A percentile compares a stretch with the other conserved stretches of the same genome.
These are phyloP conservation scores for Saccharomycopsis microspora DNA, from an alignment of 805 yeast genomes.

Conservation along the genomic window DNA sequence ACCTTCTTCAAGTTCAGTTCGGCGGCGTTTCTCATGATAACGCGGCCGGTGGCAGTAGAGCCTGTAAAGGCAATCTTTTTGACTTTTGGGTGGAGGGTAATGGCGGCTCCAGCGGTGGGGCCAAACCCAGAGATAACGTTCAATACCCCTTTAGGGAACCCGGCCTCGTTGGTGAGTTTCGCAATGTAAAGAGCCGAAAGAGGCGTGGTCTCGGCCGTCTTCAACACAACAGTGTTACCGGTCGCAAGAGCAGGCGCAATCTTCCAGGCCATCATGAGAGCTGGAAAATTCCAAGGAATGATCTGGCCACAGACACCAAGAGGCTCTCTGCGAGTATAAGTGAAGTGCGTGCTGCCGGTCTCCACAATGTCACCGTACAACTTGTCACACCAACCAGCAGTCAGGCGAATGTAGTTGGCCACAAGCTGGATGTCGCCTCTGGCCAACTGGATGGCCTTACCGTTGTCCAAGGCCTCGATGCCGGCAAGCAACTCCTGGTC, in stretches of 20 bases:
- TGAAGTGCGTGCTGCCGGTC: constrained; percentile 63
- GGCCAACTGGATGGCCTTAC: constrained; percentile 67
- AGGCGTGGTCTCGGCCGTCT: constrained; percentile 90
- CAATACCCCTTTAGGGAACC: constrained; percentile 84
- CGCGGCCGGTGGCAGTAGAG: constrained; percentile 86
- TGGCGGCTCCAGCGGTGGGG: constrained; percentile 70
- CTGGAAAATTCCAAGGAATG: constrained; percentile 96
- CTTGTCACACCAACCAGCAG: constrained; percentile 91
- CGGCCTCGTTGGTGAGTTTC: constrained; percentile 62
- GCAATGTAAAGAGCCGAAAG: constrained; percentile 74
- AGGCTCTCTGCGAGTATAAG: constrained; percentile 79
- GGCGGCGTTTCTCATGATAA: constrained; percentile 72
- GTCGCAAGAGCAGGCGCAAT: constrained; percentile 87
- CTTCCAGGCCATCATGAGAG: constrained; percentile 91
- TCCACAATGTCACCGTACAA: constrained; percentile 64
- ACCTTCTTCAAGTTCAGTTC: constrained; percentile 77
- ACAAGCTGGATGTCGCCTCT: constrained; percentile 67
- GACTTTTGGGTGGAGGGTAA: constrained; percentile 67
- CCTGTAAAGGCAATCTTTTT: constrained; percentile 94
- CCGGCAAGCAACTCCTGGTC: constrained; percentile 62
- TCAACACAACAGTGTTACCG: constrained; percentile 80
- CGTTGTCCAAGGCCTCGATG: constrained; percentile 82
- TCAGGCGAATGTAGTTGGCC: constrained; percentile 61
- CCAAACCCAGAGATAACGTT: constrained; percentile 86
- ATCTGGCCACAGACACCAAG: constrained; percentile 93